Evolutionary conservation across 805 yeast genomes (phyloP).

Genomic region (Metschnikowia lochheadii): DNA sequence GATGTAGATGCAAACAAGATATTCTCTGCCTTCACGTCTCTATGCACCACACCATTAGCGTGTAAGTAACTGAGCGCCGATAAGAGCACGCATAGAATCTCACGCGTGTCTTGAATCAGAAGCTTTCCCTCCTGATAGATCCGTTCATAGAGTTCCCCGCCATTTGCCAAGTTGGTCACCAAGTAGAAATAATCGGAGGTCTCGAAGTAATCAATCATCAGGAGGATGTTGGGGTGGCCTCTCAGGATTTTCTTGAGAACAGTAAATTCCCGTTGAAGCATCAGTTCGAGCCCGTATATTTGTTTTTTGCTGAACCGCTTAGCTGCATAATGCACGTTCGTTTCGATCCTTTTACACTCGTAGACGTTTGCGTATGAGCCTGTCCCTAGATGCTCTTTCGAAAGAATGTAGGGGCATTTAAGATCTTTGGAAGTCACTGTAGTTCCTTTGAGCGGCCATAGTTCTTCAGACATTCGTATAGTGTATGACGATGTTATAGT

Average conservation of each 20-base stretch:
- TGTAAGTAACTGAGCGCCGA: conserved; percentile 59
- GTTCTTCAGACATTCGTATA: not conserved
- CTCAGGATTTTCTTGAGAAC: conserved; percentile 49
- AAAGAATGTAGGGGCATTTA: conserved; percentile 33
- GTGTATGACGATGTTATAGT: not conserved
- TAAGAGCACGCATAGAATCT: conserved; percentile 46
- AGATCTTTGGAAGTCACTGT: not conserved
- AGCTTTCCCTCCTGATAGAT: conserved; percentile 43
- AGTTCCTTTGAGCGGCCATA: not conserved
- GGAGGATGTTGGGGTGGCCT: conserved; percentile 53
- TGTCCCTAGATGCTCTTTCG: conserved; percentile 23
- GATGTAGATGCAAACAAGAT: conserved; percentile 43
- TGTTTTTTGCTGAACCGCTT: conserved; percentile 48
- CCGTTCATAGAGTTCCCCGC: conserved; percentile 65
- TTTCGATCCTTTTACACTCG: conserved; percentile 43
- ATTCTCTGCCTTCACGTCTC: conserved; percentile 74
- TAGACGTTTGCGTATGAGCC: conserved; percentile 51
- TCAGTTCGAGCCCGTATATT: conserved; percentile 48
- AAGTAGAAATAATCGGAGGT: conserved; percentile 52
- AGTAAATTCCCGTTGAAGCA: conserved; percentile 58
- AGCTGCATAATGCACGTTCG: conserved; percentile 48
- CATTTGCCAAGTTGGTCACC: conserved; percentile 63
- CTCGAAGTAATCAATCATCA: conserved; percentile 66
- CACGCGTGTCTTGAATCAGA: conserved; percentile 44
- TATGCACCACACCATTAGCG: conserved; percentile 55